Evolutionary conservation across 192 early-diverging fungal genomes (phyloP), one percentile per base, ranked within the genome.

Genomic region (Dissophora ornata): DNA sequence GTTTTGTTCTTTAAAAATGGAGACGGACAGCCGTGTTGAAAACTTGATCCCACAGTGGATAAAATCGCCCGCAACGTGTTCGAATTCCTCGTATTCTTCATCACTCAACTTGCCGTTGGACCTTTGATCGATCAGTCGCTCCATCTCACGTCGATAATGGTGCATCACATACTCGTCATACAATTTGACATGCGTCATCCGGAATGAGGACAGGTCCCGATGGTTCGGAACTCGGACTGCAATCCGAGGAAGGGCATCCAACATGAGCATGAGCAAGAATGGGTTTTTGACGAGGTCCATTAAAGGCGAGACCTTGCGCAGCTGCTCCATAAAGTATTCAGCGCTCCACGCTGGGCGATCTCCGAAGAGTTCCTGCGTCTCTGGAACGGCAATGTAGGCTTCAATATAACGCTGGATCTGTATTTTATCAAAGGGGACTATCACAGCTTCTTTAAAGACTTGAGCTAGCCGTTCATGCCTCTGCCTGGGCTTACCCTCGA

Each of bases 271-370:
- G 2, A 58, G 28, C 0, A 58, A 12, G 41, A 58, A 58, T 16
- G 57, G 57, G 18, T 58, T 58, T 26, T 46, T 58, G 41, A 45
- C 57, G 3, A 58, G 26, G 4, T 58, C 57, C 25, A 21, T 12
- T 15, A 58, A 16, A 15, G 13, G 3, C 11, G 57, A 19, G 6
- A 58, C 34, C 22, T 44, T 6, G 15, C 45, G 6, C 19, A 58
- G 25, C 13, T 13, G 10, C 3, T 18, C 34, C 6, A 9, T 10
- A n/a, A 45, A 58, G 21, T 28, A 11, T 11, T 44, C 24, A 16
- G 28, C 7, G 5, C 15, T 28, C 57, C 57, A 58, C 7, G 9
- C 25, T 18, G 57, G 19, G 7, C 4, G 16, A 18, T 46, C 13
- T 6, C 13, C 36, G 13, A 38, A 38, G 36, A 13, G 13, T 13